Percentiles rank a stretch among this genome's conserved stretches.
phyloP scores from a whole-genome alignment of 768 basidiomycete species.

The Xanthoconium stramineum region DNA sequence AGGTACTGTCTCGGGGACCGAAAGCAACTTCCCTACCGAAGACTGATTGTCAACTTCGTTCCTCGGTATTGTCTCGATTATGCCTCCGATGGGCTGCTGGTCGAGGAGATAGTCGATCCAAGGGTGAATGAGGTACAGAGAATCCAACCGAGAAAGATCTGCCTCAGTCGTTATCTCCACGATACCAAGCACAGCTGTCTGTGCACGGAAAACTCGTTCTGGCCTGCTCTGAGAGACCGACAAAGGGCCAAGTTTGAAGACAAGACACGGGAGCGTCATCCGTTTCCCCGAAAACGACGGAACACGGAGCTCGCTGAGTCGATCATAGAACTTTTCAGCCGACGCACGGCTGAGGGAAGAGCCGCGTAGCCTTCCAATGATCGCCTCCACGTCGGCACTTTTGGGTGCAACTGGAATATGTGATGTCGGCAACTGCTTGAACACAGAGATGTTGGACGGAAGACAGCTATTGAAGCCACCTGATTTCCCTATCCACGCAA shows the following conservation, averaged over 20 bases:
- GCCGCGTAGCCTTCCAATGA: background rate
- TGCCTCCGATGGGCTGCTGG: background rate
- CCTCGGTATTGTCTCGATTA: background rate
- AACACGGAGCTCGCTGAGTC: background rate
- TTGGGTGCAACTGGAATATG: background rate
- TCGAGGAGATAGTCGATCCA: background rate
- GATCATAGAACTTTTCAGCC: background rate
- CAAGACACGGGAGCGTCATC: background rate
- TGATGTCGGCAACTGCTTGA: background rate
- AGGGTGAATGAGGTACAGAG: background rate
- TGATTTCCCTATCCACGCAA: background rate
- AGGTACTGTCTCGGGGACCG: background rate
- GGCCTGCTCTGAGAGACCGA: background rate
- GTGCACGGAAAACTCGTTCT: background rate
- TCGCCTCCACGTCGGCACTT: background rate
- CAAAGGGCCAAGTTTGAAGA: background rate
- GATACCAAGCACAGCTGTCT: background rate
- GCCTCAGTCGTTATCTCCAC: background rate
- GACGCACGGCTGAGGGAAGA: background rate
- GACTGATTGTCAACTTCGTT: too few relatives aligned
- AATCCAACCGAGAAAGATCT: background rate
- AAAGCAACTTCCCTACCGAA: too few relatives aligned
- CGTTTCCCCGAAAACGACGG: background rate
- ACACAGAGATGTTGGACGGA: background rate
- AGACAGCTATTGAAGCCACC: background rate